Base-by-base conservation (phyloP, 2,329 filamentous ascomycete species). In the Blumeriella jaapii region DNA sequence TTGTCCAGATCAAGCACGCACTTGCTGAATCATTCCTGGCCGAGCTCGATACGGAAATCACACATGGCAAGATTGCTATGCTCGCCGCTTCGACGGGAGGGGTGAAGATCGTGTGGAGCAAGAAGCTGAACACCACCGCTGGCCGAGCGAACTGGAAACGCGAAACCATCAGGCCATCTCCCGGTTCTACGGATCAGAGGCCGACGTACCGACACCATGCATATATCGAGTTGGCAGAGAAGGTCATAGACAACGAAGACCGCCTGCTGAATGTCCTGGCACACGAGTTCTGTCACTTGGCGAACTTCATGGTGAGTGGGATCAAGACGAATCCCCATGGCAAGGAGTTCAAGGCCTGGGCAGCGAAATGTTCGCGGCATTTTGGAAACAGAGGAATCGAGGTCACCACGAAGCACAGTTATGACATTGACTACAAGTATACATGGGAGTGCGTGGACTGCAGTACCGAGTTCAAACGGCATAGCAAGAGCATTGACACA, bases 251-350 rank as follows among this genome's bases (percentile, higher is more conserved):
- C 54, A 71, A 79, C 51, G 74, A 82, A 47, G 60, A 80, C 39
- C 74, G 84, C 3, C 69, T 96, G 1, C 68, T 91, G 44, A 95
- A 95, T 57, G 86, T 91, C 0, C 62, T 96, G n/a, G 85, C 89
- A 0, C 91, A 98, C 56, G 91, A 98, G 52, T 96, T 91, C 62
- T 96, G 91, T 57, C 91, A 98, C 54, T 63, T 96, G 1, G 79
- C 84, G 27, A 93, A 86, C 51, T 95, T 89, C 58, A 93, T 96
- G 75, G 65, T 96, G 44, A 78, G 70, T 31, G 74, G 78, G 22
- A 64, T 87, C 22, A 78, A 73, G 27, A 77, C 75, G 37, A 78
- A 82, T 42, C 84, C 86, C 0, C 87, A 95, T 55, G 87, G 87
- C 14, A 68, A 71, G 9, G 80, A 83, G 49, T 95, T 95, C 68